Evolutionary conservation across 1,284 basidiomycete species (phyloP), one percentile per base, ranked within the genome.

Genomic region (Ceratorhiza oryzae-sativae): DNA sequence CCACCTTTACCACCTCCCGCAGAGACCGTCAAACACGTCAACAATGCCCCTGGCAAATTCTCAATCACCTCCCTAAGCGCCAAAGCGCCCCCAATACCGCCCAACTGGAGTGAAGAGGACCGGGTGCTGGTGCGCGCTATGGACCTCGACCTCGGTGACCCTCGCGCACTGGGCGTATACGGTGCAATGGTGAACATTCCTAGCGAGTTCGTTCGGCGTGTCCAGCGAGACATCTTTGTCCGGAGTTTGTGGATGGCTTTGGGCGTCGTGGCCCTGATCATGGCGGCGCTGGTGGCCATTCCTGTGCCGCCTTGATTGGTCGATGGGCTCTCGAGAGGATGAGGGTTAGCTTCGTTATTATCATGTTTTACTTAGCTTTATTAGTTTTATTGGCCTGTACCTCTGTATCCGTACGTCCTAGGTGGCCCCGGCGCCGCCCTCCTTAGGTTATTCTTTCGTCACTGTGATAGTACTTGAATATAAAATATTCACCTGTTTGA

Each of bases 181-280:
- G 65, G 65, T 20, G 53, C 51, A 6, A 70, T 70, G 65, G 53
- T 70, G 53, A 70, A 25, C 39, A 25, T 70, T 1, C 65, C 65
- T 1, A 58, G 15, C 30, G 51, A 20, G 41, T 2, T 70, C 41
- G 65, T 70, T 15, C 20, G 65, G 10, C 51, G 34, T 1, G 65
- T 56, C 3, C 53, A 56, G 15, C 39, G 65, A 12, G 39, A 70
- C 20, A 70, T 70, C 25, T 70, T 58, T 20, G 25, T 56, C 25
- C 23, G 53, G 39, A 41, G 36, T 18, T n/a, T 45, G 51, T 45
- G 65, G 65, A 34, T 70, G 51, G 10, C 65, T 13, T 6, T 46
- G n/a, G 53, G 23, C 25, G 51, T 58, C 25, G 58, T 25, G 1
- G 32, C 34, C 3, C 39, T 30, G 23, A 58, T 70, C 27, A 34